Evolutionary conservation across 208 protist species (phyloP).

Genomic region (Wallacemonas sp.): DNA sequence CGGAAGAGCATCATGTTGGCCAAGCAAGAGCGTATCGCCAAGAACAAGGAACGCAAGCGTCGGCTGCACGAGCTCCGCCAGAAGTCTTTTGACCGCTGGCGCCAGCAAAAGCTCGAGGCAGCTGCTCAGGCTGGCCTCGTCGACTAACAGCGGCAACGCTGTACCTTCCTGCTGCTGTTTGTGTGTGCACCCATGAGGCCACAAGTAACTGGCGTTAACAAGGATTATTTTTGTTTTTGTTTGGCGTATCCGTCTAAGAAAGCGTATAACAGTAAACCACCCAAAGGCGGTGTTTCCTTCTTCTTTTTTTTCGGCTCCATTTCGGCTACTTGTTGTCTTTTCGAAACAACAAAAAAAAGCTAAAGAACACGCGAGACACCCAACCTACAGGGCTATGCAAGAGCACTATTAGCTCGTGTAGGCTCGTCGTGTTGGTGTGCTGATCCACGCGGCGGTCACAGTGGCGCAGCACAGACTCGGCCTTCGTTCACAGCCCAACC

Average conservation of each 20-base stretch:
- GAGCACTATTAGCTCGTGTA: too few relatives aligned
- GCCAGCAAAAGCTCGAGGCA: slow-evolving; percentile 64
- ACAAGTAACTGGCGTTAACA: neutral
- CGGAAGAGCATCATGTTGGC: slow-evolving; percentile 73
- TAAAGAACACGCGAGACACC: too few relatives aligned
- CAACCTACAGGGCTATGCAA: too few relatives aligned
- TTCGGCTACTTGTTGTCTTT: neutral
- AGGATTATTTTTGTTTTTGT: neutral
- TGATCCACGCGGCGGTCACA: too few relatives aligned
- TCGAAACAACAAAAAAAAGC: neutral
- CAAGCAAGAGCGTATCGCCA: slow-evolving; percentile 87
- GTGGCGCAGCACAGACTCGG: too few relatives aligned
- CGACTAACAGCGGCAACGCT: slow-evolving; percentile 22
- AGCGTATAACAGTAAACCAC: slow-evolving; percentile 7
- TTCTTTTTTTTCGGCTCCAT: neutral
- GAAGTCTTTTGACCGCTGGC: slow-evolving; percentile 80
- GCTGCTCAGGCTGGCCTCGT: slow-evolving; percentile 2
- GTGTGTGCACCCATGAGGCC: neutral
- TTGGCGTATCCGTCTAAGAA: neutral
- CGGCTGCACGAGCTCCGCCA: slow-evolving; percentile 66
- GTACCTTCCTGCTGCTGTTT: neutral
- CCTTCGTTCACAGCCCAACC: too few relatives aligned
- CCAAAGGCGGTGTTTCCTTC: neutral
- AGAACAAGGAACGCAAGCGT: slow-evolving; percentile 82
- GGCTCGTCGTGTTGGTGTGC: too few relatives aligned